A percentile compares a stretch with the other conserved stretches of the same genome.
These are phyloP conservation scores for Cudoniella acicularis DNA, from an alignment of 495 filamentous ascomycete genomes.

Conservation along the genomic window DNA sequence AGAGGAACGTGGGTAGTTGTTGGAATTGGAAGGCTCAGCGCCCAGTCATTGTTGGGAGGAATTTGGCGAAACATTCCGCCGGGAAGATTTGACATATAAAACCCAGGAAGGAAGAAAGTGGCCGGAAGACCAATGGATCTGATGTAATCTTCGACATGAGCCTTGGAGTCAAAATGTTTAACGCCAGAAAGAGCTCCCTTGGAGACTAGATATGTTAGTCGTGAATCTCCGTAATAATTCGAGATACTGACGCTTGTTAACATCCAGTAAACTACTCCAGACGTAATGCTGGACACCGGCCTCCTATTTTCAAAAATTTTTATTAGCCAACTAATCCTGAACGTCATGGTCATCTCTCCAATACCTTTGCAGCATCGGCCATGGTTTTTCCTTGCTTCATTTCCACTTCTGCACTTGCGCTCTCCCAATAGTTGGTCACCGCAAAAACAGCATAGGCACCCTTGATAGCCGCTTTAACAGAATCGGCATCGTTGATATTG, in stretches of 20 bases:
- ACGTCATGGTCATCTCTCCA: not conserved
- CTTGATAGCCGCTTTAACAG: slow-evolving; percentile 46
- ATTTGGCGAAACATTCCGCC: slow-evolving; percentile 25
- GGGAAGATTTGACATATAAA: slow-evolving; percentile 54
- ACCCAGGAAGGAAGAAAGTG: slow-evolving; percentile 54
- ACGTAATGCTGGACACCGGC: slow-evolving; percentile 47
- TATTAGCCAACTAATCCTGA: not conserved
- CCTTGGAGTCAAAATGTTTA: slow-evolving; percentile 61
- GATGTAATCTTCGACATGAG: slow-evolving; percentile 56
- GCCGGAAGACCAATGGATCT: slow-evolving; percentile 40
- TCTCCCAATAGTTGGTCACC: slow-evolving; percentile 56
- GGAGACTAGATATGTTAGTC: slow-evolving; percentile 28
- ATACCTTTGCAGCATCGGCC: slow-evolving; percentile 46
- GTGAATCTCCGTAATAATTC: not conserved
- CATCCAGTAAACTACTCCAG: slow-evolving; percentile 40
- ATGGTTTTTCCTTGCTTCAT: slow-evolving; percentile 53
- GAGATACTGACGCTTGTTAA: slow-evolving; percentile 30
- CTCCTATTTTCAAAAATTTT: slow-evolving; percentile 23
- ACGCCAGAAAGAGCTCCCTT: slow-evolving; percentile 47
- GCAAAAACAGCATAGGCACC: slow-evolving; percentile 53
- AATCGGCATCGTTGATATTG: slow-evolving; percentile 45
- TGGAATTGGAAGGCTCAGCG: slow-evolving; percentile 41
- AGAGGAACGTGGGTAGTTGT: slow-evolving; percentile 43
- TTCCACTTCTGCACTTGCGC: slow-evolving; percentile 45
- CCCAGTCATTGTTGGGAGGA: slow-evolving; percentile 34